Evolutionary conservation across 208 protist genomes (phyloP).

Genomic region (Trichomonas vaginalis): DNA sequence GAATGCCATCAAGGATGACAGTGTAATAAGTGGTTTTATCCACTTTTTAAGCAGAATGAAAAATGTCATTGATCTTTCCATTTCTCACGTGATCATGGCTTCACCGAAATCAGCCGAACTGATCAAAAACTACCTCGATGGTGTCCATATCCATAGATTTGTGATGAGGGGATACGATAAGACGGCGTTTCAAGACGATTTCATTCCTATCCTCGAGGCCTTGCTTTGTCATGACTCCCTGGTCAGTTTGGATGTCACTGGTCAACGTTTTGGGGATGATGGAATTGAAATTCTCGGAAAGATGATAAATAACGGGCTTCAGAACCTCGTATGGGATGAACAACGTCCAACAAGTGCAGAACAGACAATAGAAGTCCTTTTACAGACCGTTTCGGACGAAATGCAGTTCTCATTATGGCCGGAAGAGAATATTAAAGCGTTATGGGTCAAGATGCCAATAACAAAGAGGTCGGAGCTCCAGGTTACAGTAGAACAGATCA

Average conservation of each 20-base stretch:
- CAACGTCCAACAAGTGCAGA: neutral
- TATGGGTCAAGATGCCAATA: neutral
- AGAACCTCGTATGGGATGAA: neutral
- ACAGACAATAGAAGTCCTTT: neutral
- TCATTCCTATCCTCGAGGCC: neutral
- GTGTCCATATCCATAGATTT: neutral
- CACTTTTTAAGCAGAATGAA: neutral
- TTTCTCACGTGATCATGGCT: neutral
- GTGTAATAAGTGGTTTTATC: neutral
- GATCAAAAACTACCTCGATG: neutral
- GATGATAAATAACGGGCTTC: neutral
- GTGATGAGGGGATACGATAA: neutral
- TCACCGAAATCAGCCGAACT: neutral
- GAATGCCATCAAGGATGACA: neutral
- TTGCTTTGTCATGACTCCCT: neutral
- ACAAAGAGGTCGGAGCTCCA: neutral
- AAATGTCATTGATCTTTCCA: neutral
- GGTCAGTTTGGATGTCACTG: neutral
- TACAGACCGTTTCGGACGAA: neutral
- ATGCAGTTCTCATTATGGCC: neutral
- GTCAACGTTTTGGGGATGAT: neutral
- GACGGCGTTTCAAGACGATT: neutral
- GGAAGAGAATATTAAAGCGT: neutral
- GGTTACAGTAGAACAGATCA: neutral
- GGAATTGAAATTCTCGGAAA: neutral